phyloP scores from a whole-genome alignment of 305 asterid genomes.

The Fraxinus albicans region DNA sequence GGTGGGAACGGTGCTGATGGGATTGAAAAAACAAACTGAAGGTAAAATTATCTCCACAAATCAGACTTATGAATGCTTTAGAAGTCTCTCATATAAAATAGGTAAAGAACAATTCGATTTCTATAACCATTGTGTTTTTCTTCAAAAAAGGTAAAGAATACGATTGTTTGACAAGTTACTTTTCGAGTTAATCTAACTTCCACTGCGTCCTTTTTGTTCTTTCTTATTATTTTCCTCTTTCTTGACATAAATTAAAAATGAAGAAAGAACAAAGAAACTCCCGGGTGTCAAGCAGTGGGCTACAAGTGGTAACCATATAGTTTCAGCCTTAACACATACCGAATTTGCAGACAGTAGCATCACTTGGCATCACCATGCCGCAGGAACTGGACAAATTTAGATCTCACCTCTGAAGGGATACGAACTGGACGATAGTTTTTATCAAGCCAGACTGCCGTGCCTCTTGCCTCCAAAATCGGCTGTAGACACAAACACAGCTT shows the following conservation, averaged over 20 bases:
- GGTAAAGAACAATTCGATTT: not conserved
- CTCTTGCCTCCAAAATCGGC: constrained; percentile 84
- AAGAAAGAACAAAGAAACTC: not conserved
- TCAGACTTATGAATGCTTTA: not conserved
- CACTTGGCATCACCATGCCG: constrained; percentile 44
- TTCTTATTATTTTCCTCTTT: not conserved
- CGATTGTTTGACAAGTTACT: constrained; percentile 13
- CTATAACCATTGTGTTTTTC: not conserved
- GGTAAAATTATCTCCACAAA: not conserved
- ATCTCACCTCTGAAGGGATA: constrained; percentile 63
- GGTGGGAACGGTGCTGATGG: not conserved
- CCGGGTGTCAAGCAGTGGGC: not conserved
- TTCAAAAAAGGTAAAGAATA: not conserved
- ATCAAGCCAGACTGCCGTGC: constrained; percentile 84
- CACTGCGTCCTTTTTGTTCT: not conserved
- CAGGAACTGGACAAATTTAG: constrained; percentile 64
- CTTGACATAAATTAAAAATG: not conserved
- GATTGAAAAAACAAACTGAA: not conserved
- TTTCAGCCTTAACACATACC: not conserved
- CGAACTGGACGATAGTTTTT: constrained; percentile 84
- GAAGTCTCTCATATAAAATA: not conserved
- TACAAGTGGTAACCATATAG: not conserved
- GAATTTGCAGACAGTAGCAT: constrained; percentile 15
- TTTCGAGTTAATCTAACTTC: not conserved
- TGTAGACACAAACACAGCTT: constrained; percentile 23